Percentiles rank a stretch among this genome's conserved stretches.
Evolutionary conservation across 176 grass and related monocot genomes (phyloP).

Genomic region (Zizania latifolia): DNA sequence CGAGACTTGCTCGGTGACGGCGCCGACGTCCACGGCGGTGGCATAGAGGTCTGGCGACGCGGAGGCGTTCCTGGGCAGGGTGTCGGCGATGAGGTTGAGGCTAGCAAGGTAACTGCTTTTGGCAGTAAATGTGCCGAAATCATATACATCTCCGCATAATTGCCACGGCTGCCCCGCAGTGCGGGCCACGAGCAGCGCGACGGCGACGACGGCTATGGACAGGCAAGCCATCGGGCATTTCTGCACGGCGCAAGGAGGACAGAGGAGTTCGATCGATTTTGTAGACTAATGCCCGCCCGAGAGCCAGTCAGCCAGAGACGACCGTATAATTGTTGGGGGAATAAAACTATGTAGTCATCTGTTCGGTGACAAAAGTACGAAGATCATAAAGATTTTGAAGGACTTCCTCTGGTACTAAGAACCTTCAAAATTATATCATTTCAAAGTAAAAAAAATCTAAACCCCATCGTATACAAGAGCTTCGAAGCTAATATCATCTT

Average conservation of each 20-base stretch:
- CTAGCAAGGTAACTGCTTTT: conserved; percentile 37
- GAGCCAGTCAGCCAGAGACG: too few relatives aligned
- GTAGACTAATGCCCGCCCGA: too few relatives aligned
- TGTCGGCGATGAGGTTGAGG: conserved; percentile 11
- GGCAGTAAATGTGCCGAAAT: neutral
- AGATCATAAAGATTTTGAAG: too few relatives aligned
- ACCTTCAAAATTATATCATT: too few relatives aligned
- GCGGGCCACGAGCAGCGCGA: neutral
- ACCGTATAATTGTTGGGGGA: too few relatives aligned
- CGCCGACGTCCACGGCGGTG: neutral
- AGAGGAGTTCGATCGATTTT: neutral
- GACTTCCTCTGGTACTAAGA: too few relatives aligned
- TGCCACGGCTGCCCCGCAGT: neutral
- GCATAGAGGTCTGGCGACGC: neutral
- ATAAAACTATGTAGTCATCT: too few relatives aligned
- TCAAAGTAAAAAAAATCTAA: too few relatives aligned
- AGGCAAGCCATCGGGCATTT: neutral
- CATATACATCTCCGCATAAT: neutral
- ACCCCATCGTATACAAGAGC: too few relatives aligned
- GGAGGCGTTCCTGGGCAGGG: conserved; percentile 21
- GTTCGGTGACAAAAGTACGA: too few relatives aligned
- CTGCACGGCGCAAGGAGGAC: neutral
- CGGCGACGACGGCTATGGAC: neutral
- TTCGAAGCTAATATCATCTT: too few relatives aligned
- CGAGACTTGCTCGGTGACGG: neutral